Evolutionary conservation across 1,284 basidiomycete species (phyloP), one percentile per base, ranked within the genome.

Genomic region (Taiwanofungus camphoratus): DNA sequence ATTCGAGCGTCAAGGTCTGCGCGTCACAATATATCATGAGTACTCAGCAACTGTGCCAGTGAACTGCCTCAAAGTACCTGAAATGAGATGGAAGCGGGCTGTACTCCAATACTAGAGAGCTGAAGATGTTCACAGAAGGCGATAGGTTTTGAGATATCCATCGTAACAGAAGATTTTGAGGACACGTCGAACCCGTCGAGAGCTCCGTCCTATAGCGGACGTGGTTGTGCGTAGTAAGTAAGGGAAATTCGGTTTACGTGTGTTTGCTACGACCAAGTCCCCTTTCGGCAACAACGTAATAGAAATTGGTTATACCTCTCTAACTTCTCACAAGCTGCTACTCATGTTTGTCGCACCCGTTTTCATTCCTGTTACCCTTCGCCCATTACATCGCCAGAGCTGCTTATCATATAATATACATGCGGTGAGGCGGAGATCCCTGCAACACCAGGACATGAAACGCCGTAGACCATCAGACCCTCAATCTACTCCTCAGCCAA

Each of bases 11-110:
- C 56, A 97, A 73, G 33, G 86, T 92, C 78, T 88, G 27, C 35
- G 21, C 20, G 9, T 6, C n/a, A 26, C 9, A 23, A 4, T 31
- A 41, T 21, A 46, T 27, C 24, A 29, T 38, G 21, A 31, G 26
- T 24, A 32, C 36, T 35, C 30, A n/a, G 44, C 46, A 55, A 29
- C 51, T 63, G 56, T 56, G 60, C 55, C 49, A 40, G 44, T 39
- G 34, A 45, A 27, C 46, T 36, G 63, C 23, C 39, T 50, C 44
- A 41, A 62, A 77, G 58, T 57, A 87, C 87, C 81, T 97, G 93
- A 73, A 99, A 99, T 27, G 92, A 93, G 63, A 99, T 99, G 52
- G 92, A 95, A 50, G 89, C 84, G 41, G 95, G 93, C 67, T 98
- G 92, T 54, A 99, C 80, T 56, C 94, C 95, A 55, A 99, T 74